Evolutionary conservation across 139 green algal genomes (phyloP), one percentile per base, ranked within the genome.

Genomic region (Dunaliella primolecta): DNA sequence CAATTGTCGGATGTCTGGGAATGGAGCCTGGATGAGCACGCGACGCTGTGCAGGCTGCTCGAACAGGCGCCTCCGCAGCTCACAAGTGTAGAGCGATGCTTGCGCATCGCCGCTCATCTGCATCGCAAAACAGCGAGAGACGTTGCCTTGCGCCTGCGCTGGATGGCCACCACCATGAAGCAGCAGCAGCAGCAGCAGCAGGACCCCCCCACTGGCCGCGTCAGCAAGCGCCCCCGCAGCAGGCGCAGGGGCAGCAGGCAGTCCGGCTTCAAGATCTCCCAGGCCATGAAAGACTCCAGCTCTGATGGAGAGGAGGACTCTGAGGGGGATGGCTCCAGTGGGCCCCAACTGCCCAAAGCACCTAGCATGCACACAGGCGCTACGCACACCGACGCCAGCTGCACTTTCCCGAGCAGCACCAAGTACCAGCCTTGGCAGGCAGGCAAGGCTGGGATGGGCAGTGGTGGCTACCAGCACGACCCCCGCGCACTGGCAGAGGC

Each of bases 91-190:
- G 78, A 91, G 83, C 85, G 88, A 0, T 89, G 81, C 71, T 85
- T 89, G 0, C 72, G 83, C 2, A 75, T 91, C 0, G 88, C 88
- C 1, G 85, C 83, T 0, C 78, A 56, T 30, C 33, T 91, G 1
- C 88, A 85, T 2, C 88, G 71, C 75, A 87, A 87, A 15, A 88
- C 85, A 1, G 88, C 85, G 2, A 75, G 88, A 0, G 88, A 91
- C 24, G 88, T 91, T 31, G 88, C 88, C 0, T 70, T 91, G 71
- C 88, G 88, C 64, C 75, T 89, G 0, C 34, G 32, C 11, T 79
- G 71, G 80, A 37, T 88, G 64, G 36, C 75, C 23, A 2, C 30
- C 56, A 33, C 81, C 32, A 35, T 23, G 15, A 3, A 84, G 80
- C 55, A 84, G 77, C 77, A 56, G 21, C n/a, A 2, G 11, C 1